Base-by-base conservation (phyloP, 257 asterid genomes). In the Nicotiana noctiflora region DNA sequence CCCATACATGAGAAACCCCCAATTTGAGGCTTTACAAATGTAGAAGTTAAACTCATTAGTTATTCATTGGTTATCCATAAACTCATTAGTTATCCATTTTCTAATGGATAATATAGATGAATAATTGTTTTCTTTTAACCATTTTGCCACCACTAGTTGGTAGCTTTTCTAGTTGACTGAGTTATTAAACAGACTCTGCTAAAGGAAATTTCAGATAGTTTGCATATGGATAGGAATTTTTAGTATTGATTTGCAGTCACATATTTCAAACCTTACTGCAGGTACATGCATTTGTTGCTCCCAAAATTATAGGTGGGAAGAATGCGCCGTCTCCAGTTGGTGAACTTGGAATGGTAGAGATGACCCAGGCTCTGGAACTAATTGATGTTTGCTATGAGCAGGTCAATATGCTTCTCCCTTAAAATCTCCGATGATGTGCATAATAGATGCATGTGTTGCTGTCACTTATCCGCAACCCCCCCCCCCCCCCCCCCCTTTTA, bases 311-410 rank as follows among this genome's bases (percentile, higher is more conserved):
- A 81, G 99, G 99, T 31, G 99, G 99, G 75, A 89, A 83, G 83
- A 89, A 88, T 88, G 99, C 99, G 18, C 98, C 99, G 0, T 88
- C 99, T 44, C 99, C 98, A 34, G 94, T 94, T 6, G 97, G 99
- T 63, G 99, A 96, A 84, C 97, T 96, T 68, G 99, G 99, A 82
- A 95, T 95, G 99, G 98, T 95, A 86, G 99, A 95, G 91, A 95
- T 95, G 99, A 84, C 99, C 60, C 99, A 95, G 82, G 99, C 99
- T 62, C 62, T 95, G 84, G 97, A 92, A 84, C 82, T 95, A 65
- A 82, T 81, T 84, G 99, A 96, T 83, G 97, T 92, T 76, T 88
- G 86, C 49, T 91, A 92, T 80, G 97, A 96, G 87, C 95, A 90
- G 97, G 97, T 92, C 56, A 78, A n/a, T 19, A 49, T 80, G 61